A percentile compares a stretch with the other conserved stretches of the same genome.
These are phyloP conservation scores for Lotus japonicus DNA, from an alignment of 306 rosid species.

Conservation along the genomic window DNA sequence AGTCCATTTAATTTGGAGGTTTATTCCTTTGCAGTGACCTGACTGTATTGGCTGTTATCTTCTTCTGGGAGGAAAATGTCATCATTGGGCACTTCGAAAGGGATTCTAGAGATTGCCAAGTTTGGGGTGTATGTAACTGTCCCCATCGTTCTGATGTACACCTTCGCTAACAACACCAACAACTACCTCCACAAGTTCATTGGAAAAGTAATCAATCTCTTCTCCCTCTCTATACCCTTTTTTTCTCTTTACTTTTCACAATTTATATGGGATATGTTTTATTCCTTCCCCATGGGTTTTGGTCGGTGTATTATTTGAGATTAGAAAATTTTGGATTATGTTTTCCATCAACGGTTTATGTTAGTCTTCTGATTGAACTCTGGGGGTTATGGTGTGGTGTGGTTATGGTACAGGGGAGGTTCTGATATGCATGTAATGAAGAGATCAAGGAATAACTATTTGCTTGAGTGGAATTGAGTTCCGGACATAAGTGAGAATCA, in stretches of 20 bases:
- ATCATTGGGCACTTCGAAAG: constrained; percentile 63
- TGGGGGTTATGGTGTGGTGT: not conserved
- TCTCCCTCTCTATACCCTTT: not conserved
- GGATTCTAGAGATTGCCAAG: constrained; percentile 78
- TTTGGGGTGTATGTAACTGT: constrained; percentile 68
- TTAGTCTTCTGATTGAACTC: not conserved
- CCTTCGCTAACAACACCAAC: constrained; percentile 58
- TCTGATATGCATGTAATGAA: not conserved
- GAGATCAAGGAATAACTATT: not conserved
- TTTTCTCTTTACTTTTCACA: too few species aligned
- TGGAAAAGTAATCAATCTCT: constrained; percentile 51
- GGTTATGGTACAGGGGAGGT: not conserved
- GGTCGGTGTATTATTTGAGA: not conserved
- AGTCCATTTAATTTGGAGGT: too few species aligned
- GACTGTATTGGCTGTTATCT: too few species aligned
- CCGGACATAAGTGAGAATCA: not conserved
- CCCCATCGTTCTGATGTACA: constrained; percentile 73
- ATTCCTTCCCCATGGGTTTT: not conserved
- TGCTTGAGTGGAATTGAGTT: not conserved
- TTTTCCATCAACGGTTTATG: not conserved
- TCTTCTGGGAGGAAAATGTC: constrained; percentile 35
- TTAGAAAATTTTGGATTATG: not conserved
- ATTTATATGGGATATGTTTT: not conserved
- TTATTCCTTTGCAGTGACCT: too few species aligned
- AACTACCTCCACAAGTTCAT: constrained; percentile 61